Evolutionary conservation across 805 yeast species (phyloP), one percentile per base, ranked within the genome.

Genomic region (Candida golubevii): DNA sequence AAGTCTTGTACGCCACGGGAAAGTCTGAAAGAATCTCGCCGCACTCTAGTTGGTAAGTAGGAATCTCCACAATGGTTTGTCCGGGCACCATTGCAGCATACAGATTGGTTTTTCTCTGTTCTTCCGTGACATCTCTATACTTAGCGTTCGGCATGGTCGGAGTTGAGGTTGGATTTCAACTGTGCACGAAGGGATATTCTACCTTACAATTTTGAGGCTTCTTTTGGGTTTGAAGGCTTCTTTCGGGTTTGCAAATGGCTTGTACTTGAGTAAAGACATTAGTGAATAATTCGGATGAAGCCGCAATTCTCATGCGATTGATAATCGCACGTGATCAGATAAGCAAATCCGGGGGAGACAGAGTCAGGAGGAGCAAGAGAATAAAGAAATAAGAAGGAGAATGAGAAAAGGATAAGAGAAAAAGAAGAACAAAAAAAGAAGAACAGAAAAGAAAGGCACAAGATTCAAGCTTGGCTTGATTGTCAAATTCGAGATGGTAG

Each of bases 1-100:
- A 93, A 0, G 96, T 85, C 63, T 91, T 91, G 69, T 86, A 93
- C 2, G 98, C 99, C 18, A 93, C 86, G 0, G 97, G 98, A 36
- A 90, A 88, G 26, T 87, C 71, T 36, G 58, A 61, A 10, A 91
- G 66, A 0, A 72, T 64, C 48, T 87, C 89, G 5, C 96, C 97
- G 42, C 93, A 84, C 59, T 93, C 99, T 23, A 93, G 72, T 29
- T 72, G 71, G 55, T 81, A 79, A 48, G 76, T 72, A 0, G 97
- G 96, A 7, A 93, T 72, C 46, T 85, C 82, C 10, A 85, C 87
- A 13, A 88, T 80, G 28, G 79, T 77, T 65, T 93, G 99, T 36
- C 81, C 84, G 18, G 78, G 71, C 9, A 93, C 95, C 42, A 90
- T 67, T 14, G 71, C 71, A 2, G 83, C 74, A 54, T 78, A 88